Evolutionary conservation across 352 stramenopile genomes (phyloP), one percentile per base, ranked within the genome.

Genomic region (Halophytophthora polymorphica): DNA sequence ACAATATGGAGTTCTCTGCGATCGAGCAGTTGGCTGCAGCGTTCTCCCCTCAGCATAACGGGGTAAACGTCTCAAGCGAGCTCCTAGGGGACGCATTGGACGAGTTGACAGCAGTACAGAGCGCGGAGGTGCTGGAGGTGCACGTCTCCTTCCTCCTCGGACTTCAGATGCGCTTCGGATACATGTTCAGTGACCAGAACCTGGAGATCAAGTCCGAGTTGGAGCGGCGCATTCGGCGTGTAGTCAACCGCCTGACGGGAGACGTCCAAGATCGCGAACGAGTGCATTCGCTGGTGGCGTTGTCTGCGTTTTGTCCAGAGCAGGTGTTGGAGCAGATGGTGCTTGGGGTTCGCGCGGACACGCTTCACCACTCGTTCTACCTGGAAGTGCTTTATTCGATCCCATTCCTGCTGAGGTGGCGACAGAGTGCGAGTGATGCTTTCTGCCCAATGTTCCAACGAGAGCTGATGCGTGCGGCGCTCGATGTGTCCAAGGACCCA

Each of bases 181-280:
- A 19, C 1, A 39, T 19, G 22, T 56, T 76, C 6, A 14, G 53
- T 19, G 34, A 61, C n/a, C 17, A 25, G 8, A 56, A 53, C 21
- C 19, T 41, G 11, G 10, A 34, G 11, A 15, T 48, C 3, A 55
- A 37, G 36, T 35, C 22, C 11, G 38, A 44, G 10, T 61, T 71
- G 21, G 55, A 53, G 44, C 56, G 61, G 15, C 49, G 58, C 14
- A 25, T 73, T 3, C 44, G 55, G 25, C 36, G 52, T 5, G 50
- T 62, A 17, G 61, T 76, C 35, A 81, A 81, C 46, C 62, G 58
- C 8, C 64, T 81, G 15, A 69, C 64, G 10, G 67, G 42, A 29
- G 62, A 56, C 22, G 14, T 17, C 4, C 35, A 53, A 10, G 33
- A 53, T 4, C 37, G 54, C 18, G 35, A 54, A 22, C 52, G 64